These are phyloP conservation scores for Barbarea vulgaris DNA, from an alignment of 345 rosid species.

Conservation along the genomic window DNA sequence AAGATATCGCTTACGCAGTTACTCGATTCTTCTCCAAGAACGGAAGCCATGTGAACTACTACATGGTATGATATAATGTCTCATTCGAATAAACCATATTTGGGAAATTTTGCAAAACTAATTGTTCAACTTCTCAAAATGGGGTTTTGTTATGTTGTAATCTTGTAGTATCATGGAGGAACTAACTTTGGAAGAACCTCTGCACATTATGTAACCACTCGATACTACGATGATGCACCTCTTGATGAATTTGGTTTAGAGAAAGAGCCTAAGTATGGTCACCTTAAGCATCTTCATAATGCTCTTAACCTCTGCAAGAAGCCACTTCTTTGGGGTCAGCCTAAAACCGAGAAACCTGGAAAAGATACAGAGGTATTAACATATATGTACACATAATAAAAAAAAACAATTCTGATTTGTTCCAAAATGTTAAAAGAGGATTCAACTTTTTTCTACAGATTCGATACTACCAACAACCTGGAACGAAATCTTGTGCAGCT, in stretches of 20 bases:
- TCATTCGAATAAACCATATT: neutral
- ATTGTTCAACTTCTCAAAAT: neutral
- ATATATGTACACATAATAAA: neutral
- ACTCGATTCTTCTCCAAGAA: constrained; percentile 66
- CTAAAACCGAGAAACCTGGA: constrained; percentile 36
- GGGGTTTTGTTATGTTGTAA: neutral
- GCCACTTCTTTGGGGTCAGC: constrained; percentile 65
- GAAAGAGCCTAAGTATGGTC: constrained; percentile 78
- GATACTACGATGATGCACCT: constrained; percentile 93
- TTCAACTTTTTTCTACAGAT: constrained; percentile 42
- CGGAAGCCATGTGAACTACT: constrained; percentile 80
- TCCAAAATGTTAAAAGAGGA: neutral
- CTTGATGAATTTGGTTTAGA: constrained; percentile 80
- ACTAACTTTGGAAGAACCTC: constrained; percentile 81
- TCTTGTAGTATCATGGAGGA: constrained; percentile 80
- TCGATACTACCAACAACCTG: constrained; percentile 53
- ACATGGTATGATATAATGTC: constrained; percentile 69
- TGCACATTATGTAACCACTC: constrained; percentile 69
- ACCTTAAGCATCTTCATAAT: constrained; percentile 74
- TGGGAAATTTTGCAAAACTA: neutral
- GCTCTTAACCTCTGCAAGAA: constrained; percentile 64
- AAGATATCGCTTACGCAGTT: constrained; percentile 72
- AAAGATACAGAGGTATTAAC: constrained; percentile 52
- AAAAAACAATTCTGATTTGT: too few relatives aligned
- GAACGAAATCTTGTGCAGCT: constrained; percentile 60